Percentiles rank a stretch among this genome's conserved stretches.
These are phyloP conservation scores for Candida namnaoensis DNA, from an alignment of 805 yeast species.

Conservation along the genomic window DNA sequence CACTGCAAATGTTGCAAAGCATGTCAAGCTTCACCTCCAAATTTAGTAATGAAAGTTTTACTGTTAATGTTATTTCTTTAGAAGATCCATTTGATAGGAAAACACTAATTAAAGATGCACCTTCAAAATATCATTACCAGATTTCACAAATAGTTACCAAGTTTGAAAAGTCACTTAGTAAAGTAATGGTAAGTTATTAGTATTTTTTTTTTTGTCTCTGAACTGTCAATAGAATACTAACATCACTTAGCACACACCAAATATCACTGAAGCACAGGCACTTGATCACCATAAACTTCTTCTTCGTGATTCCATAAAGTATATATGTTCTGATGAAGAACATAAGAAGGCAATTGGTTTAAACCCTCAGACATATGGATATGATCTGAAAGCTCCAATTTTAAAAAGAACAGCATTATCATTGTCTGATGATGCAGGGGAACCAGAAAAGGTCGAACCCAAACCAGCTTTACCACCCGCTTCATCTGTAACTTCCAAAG, in stretches of 20 bases:
- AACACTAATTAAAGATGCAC: neutral
- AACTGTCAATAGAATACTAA: neutral
- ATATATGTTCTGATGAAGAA: neutral
- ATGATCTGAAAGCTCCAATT: neutral
- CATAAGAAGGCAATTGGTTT: neutral
- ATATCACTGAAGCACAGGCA: neutral
- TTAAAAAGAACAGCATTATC: neutral
- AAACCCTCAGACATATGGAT: neutral
- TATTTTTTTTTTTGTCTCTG: too few relatives aligned
- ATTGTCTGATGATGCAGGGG: neutral
- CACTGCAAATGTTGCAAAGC: neutral
- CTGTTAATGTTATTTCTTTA: neutral
- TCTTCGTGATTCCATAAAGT: neutral
- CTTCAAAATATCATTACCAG: neutral
- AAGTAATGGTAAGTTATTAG: neutral
- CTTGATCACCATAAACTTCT: neutral
- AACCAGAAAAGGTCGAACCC: neutral
- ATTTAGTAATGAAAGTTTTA: neutral
- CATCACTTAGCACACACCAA: neutral
- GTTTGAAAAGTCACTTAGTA: neutral
- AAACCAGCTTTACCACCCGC: too few relatives aligned
- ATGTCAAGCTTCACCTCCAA: neutral
- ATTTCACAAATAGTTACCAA: neutral
- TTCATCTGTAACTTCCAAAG: neutral
- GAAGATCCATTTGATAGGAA: neutral